A percentile compares a stretch with the other conserved stretches of the same genome.
phyloP scores from a whole-genome alignment of 352 stramenopile genomes.

The Aphanomyces euteiches region DNA sequence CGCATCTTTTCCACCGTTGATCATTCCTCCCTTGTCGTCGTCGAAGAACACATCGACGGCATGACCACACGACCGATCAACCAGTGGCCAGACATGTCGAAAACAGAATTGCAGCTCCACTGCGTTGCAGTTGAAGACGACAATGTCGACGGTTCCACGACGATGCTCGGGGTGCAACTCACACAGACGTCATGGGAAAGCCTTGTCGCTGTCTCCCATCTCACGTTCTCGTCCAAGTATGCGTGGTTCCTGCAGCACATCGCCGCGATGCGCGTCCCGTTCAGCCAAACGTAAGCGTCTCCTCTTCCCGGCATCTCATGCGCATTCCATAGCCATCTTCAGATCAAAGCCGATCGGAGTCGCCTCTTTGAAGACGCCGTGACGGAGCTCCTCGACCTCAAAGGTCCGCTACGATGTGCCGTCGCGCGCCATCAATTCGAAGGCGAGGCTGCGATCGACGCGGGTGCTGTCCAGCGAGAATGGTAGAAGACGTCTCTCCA shows the following conservation, averaged over 20 bases:
- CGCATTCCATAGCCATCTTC: conserved; percentile 45
- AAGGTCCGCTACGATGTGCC: conserved; percentile 72
- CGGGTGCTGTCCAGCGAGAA: conserved; percentile 69
- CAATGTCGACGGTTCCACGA: conserved; percentile 47
- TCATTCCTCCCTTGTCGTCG: background rate
- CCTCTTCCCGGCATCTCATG: too few species aligned
- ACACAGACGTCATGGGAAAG: conserved; percentile 46
- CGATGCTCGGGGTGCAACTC: conserved; percentile 60
- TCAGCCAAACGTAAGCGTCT: too few species aligned
- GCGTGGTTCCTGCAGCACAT: conserved; percentile 80
- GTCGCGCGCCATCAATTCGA: conserved; percentile 85
- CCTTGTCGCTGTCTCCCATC: conserved; percentile 12
- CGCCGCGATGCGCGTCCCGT: conserved; percentile 34
- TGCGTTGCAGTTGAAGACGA: conserved; percentile 46
- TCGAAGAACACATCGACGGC: too few species aligned
- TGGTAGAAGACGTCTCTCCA: conserved; percentile 44
- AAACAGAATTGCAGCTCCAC: background rate
- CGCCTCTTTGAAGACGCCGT: conserved; percentile 76
- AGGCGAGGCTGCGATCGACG: conserved; percentile 71
- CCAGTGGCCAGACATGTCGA: too few species aligned
- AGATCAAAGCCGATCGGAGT: conserved; percentile 68
- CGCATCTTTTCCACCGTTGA: background rate
- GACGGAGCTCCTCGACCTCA: conserved; percentile 74
- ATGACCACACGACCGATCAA: too few species aligned
- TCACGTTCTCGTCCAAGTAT: conserved; percentile 81